Evolutionary conservation across 2,329 filamentous ascomycete species (phyloP).

Genomic region (Epichloe baconii): DNA sequence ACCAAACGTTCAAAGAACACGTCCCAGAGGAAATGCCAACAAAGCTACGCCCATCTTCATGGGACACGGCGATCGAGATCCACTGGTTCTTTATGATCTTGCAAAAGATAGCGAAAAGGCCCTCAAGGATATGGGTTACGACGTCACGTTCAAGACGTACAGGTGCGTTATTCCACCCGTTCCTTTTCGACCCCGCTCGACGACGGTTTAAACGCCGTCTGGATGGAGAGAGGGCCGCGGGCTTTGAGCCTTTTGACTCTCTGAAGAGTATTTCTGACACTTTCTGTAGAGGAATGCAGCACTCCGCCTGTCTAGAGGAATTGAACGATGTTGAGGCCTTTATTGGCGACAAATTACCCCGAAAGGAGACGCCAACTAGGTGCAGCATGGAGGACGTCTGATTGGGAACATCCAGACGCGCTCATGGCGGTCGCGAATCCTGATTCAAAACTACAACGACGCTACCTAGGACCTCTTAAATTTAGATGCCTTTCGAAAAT

Average conservation of each 20-base stretch:
- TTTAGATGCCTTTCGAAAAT: background rate
- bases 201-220: background rate
- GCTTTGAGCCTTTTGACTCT: background rate
- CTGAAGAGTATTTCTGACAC: constrained; percentile 1
- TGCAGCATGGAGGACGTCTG: background rate
- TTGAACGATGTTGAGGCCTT: constrained; percentile 66
- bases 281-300: constrained; percentile 47
- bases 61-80: constrained; percentile 73
- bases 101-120: constrained; percentile 54
- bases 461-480: background rate
- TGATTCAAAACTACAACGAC: background rate
- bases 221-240: background rate
- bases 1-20: constrained; percentile 26
- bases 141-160: constrained; percentile 67
- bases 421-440: too few relatives aligned
- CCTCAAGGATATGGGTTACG: constrained; percentile 56
- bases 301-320: constrained; percentile 66
- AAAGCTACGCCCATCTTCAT: constrained; percentile 75
- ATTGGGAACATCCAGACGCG: background rate
- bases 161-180: constrained; percentile 28
- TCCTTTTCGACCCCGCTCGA: background rate
- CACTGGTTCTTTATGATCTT: constrained; percentile 55
- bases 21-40: constrained; percentile 28
- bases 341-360: constrained; percentile 33
- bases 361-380: constrained; percentile 4